Base-by-base conservation (phyloP, 1,284 basidiomycete genomes). In the Agaricales sp. region DNA sequence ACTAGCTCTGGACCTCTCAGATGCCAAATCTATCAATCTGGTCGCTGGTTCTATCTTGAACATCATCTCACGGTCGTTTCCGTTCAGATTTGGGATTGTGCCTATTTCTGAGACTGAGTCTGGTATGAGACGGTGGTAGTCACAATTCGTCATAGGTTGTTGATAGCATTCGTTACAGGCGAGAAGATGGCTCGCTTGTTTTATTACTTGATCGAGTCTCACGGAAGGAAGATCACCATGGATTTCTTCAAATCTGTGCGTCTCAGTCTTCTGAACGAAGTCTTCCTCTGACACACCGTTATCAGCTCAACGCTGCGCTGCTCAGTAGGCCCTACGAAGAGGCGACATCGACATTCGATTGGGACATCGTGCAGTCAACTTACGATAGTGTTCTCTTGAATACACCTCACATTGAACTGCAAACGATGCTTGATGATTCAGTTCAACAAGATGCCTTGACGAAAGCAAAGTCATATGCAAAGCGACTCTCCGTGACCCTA, bases 71-170 rank as follows among this genome's bases (percentile, higher is more conserved):
- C 74, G 89, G 41, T 75, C 72, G 14, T 70, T 90, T 39, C 88
- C 92, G 0, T 75, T 92, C 54, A 72, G 87, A 25, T 91, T 91
- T 61, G 93, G 92, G 14, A 59, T 95, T 45, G 89, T 92, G 1
- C 92, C 92, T 2, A 65, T 82, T 23, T 64, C 78, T 0, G 75
- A 80, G 52, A 77, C 70, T 0, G 75, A 77, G 13, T 75, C 80
- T 37, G 71, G 82, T 73, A 53, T 13, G 30, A 35, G 30, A n/a
- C n/a, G 30, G n/a, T 11, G 30, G 30, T 35, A 35, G 30, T 8
- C 11, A 35, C 11, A n/a, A n/a, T 11, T 16, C 25, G 30, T 19
- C 4, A 21, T 38, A 45, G 49, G 44, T 54, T 24, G 48, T 20
- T 41, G 20, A 14, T 25, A n/a, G 26, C 25, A 8, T 12, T 49